Base-by-base conservation (phyloP, 371 early-diverging fungal species). In the Mortierella sp. region DNA sequence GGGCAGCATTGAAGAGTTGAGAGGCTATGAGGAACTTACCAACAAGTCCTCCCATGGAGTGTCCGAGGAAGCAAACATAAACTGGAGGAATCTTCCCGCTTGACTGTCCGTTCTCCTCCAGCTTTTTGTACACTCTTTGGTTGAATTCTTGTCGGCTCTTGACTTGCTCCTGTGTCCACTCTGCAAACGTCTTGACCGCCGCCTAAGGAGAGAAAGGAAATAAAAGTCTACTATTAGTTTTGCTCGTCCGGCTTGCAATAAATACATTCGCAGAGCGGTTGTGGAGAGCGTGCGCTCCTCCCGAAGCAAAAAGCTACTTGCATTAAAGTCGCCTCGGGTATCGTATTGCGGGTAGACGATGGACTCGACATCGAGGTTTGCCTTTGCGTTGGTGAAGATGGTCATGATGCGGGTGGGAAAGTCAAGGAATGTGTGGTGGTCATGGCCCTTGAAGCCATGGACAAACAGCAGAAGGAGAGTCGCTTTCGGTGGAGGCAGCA, bases 21-120 rank as follows among this genome's bases (percentile, higher is more conserved):
- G 11, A 28, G 43, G 2, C 6, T 40, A 43, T 50, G 13, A 26
- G 0, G 10, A 37, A 11, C 88, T 87, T 91, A 93, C 93, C 90
- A 5, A 93, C 92, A 76, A 93, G 86, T 43, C 93, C 93, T 64
- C 93, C 93, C 92, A 93, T 92, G 2, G 92, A 92, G 73, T 93
- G 93, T 0, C 92, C 93, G 14, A 86, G 46, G 59, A 82, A 79
- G 64, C 79, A 79, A 0, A 82, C 86, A 59, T 82, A 88, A 55
- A 90, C 90, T 2, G 80, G 87, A 5, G 86, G 86, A 50, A 79
- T 10, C 61, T 50, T n/a, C 31, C 54, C 43, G 26, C 50, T 78
- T 77, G 40, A 73, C 71, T 46, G 77, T 26, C 64, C 83, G 51
- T 26, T 75, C 57, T 64, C 79, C 74, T 53, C 79, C 78, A 34